A percentile compares a stretch with the other conserved stretches of the same genome.
Conservation (phyloP, 495 filamentous ascomycete species). For the Xylaria palmicola region DNA sequence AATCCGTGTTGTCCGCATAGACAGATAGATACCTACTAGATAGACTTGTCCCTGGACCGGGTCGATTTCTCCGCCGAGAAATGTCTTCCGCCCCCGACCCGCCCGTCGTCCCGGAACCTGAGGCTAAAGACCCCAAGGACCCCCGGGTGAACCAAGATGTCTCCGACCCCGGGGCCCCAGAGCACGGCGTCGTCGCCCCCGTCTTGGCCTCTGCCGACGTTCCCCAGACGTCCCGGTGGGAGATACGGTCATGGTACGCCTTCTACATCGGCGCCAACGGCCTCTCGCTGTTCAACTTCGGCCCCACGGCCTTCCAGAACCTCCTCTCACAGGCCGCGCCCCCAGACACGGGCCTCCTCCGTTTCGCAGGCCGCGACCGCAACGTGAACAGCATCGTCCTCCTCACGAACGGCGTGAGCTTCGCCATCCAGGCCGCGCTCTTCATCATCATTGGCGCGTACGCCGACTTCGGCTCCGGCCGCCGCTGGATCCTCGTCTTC, state of each 20-base stretch:
- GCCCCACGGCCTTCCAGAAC: conserved; percentile 65
- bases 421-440: conserved; percentile 60
- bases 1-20: too few relatives aligned
- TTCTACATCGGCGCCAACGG: conserved; percentile 72
- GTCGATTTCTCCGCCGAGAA: neutral
- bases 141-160: neutral
- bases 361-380: conserved; percentile 50
- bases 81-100: conserved; percentile 11
- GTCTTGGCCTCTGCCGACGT: conserved; percentile 48
- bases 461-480: conserved; percentile 61
- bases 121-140: neutral
- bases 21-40: neutral
- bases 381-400: conserved; percentile 63
- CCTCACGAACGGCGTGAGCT: conserved; percentile 61
- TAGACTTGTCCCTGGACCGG: neutral
- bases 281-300: conserved; percentile 67
- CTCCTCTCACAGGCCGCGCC: conserved; percentile 58
- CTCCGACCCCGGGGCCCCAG: neutral
- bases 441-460: conserved; percentile 61
- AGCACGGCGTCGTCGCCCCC: conserved; percentile 35
- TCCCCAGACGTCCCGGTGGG: conserved; percentile 52
- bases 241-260: conserved; percentile 67
- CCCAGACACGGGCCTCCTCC: conserved; percentile 40
- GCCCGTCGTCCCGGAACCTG: conserved; percentile 4
- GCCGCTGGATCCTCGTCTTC: conserved; percentile 60